Evolutionary conservation across 345 rosid genomes (phyloP), one percentile per base, ranked within the genome.

Genomic region (Aquilaria yunnanensis): DNA sequence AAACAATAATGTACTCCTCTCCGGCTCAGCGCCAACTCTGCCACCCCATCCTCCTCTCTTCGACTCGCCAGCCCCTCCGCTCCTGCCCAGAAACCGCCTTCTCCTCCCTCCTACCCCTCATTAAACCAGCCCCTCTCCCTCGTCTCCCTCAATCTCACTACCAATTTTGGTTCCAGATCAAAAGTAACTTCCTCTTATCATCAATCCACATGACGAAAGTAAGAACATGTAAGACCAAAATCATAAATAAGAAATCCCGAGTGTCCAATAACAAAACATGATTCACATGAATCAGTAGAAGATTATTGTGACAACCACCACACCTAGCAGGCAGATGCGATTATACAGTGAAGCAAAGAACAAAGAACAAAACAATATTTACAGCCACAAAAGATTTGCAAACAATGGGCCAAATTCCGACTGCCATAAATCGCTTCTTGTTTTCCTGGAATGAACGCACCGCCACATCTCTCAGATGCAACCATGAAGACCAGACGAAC

Each of bases 51-150:
- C 72, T 49, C 90, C 8, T 64, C 85, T 34, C 77, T 77, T 49
- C 78, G 84, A 47, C 59, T 75, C 65, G 55, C 86, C 66, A 73
- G 87, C 45, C 70, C 81, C 65, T 74, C 88, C 52, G 70, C 81
- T 13, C 52, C 78, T 2, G 87, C 88, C 47, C 80, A 90, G 54
- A 62, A 85, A 37, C 76, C 71, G 61, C 88, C 85, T 37, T 73
- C 84, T 68, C 73, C 91, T n/a, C 61, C 89, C 14, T 83, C 84
- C 1, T 63, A 81, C 56, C 56, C 88, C 1, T 80, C 83, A 32
- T 85, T 89, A 49, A 96, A 94, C 84, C 85, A 90, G 77, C 85
- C 88, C 72, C 85, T 95, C 64, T 90, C 82, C 80, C 89, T 90
- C 69, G 76, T 90, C 62, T 84, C 90, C 30, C 83, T 94, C 88